phyloP scores from a whole-genome alignment of 2,329 filamentous ascomycete species.

The Epichloe uncinata region DNA sequence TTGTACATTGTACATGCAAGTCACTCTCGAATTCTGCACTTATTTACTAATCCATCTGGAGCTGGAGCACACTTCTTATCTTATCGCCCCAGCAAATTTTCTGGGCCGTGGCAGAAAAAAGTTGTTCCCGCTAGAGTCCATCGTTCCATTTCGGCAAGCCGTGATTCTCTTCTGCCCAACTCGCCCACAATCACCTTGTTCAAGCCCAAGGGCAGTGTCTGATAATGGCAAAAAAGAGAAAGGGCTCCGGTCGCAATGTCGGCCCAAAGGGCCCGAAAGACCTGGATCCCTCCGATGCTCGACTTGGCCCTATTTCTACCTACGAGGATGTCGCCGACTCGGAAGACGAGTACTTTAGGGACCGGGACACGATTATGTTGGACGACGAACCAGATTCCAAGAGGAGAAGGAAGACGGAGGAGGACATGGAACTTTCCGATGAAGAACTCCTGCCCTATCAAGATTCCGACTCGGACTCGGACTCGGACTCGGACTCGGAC shows the following conservation, averaged over 20 bases:
- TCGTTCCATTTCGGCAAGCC: too few species aligned
- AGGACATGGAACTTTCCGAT: slow-evolving; percentile 51
- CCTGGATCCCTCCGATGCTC: slow-evolving; percentile 43
- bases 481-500: slow-evolving; percentile 20
- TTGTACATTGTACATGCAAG: too few species aligned
- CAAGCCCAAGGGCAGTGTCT: not conserved
- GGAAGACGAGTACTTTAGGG: slow-evolving; percentile 84
- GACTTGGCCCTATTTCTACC: slow-evolving; percentile 45
- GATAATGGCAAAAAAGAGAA: slow-evolving; percentile 57
- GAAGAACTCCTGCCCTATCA: slow-evolving; percentile 45
- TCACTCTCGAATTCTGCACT: too few species aligned
- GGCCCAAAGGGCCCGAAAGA: slow-evolving; percentile 39
- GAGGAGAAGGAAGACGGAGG: slow-evolving; percentile 58
- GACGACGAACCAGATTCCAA: slow-evolving; percentile 73
- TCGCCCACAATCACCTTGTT: not conserved
- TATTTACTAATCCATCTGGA: too few species aligned
- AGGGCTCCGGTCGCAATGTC: slow-evolving; percentile 40
- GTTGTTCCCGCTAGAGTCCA: too few species aligned
- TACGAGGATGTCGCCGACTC: slow-evolving; percentile 85
- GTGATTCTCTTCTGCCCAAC: not conserved
- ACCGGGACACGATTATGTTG: slow-evolving; percentile 73
- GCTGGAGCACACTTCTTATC: too few species aligned
- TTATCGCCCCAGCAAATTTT: too few species aligned
- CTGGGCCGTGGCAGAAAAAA: too few species aligned
- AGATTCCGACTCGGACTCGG: slow-evolving; percentile 28